Evolutionary conservation across 164 flowering plant species (phyloP), one percentile per base, ranked within the genome.

Genomic region (Tetracentron sinense): DNA sequence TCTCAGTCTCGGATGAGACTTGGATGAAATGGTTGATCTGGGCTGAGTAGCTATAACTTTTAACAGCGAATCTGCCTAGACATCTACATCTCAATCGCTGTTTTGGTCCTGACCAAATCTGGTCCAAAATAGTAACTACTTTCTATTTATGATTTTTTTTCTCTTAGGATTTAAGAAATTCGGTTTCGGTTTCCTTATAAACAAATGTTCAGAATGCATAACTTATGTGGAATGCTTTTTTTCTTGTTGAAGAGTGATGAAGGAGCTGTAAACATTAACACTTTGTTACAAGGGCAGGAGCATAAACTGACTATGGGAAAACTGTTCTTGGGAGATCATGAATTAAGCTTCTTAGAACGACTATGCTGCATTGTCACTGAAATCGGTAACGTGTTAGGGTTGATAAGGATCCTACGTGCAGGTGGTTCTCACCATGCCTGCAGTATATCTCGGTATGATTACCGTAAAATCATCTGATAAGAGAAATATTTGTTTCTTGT

Each of bases 371-470:
- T 51, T 51, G 46, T 73, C 63, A 31, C 63, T 58, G 70, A 65
- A 56, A 65, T 73, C 31, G 77, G 77, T 56, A 73, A 69, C 52
- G 69, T 47, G 19, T 60, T 73, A 26, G 77, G 77, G 54, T 58
- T 73, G 30, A 49, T 61, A 53, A 61, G 70, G 62, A 66, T 62
- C 27, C 61, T 73, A 20, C 56, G 26, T 42, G 62, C 77, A 29
- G 77, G 73, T 33, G 35, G 38, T 65, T 64, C 51, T 5, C 67
- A 55, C 44, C 70, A 73, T 53, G n/a, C 42, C 42, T 23, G 42
- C 56, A 65, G 30, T 44, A 31, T 61, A 21, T 65, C 73, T 31
- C 63, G 67, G 77, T 73, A 69, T 42, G 67, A 12, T 14, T 38
- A 17, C 15, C 31, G 30, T 20, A 23, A 25, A 35, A 49, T 20